These are phyloP conservation scores for Pseudotsuga menziesii DNA, from an alignment of 75 land plant genomes.

Conservation along the genomic window DNA sequence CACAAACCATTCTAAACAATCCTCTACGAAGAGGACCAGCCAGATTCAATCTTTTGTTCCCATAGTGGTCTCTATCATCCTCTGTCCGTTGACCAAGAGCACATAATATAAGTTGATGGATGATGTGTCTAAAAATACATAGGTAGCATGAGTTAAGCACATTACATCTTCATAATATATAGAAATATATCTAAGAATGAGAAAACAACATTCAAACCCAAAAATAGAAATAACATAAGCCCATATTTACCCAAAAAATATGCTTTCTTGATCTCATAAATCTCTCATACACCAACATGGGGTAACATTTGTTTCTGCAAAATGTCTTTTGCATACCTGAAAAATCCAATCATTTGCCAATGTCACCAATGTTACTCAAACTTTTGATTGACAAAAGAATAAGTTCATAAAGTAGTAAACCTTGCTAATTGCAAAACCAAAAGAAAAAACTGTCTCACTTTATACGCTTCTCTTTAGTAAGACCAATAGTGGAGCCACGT, in stretches of 20 bases:
- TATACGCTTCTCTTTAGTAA: constrained; percentile 96
- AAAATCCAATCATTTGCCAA: not conserved
- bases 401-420: not conserved
- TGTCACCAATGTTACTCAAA: too few relatives aligned
- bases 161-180: not conserved
- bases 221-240: not conserved
- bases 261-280: constrained; percentile 97
- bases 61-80: constrained; percentile 99
- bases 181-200: constrained; percentile 1
- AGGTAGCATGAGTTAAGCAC: not conserved
- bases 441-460: constrained; percentile 46
- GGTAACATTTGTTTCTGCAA: constrained; percentile 98
- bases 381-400: too few relatives aligned
- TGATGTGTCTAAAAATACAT: constrained; percentile 67
- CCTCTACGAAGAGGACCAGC: constrained; percentile 99
- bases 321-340: constrained; percentile 94
- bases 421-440: too few relatives aligned
- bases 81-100: constrained; percentile 89
- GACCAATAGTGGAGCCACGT: constrained; percentile 94
- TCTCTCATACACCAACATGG: constrained; percentile 91
- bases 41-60: constrained; percentile 97
- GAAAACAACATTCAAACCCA: not conserved
- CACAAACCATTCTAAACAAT: constrained; percentile 83
- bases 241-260: constrained; percentile 84
- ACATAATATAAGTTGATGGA: constrained; percentile 84